Conservation (phyloP, 2,329 filamentous ascomycete species). For the Aspergillus sp. region DNA sequence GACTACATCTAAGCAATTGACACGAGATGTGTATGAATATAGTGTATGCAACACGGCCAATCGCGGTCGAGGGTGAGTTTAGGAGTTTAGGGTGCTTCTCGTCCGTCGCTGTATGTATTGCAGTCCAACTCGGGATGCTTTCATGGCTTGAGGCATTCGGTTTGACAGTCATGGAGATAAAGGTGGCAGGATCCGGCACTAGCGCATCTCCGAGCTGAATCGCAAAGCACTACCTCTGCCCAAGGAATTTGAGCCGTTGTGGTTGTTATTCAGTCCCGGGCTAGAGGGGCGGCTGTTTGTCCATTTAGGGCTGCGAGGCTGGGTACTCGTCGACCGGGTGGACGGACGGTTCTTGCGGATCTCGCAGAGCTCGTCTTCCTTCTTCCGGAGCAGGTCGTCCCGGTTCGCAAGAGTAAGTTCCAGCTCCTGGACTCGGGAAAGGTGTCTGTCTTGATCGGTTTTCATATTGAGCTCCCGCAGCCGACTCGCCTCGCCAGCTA, state of each 20-base stretch:
- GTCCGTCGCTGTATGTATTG: too few relatives aligned
- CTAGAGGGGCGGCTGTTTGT: conserved; percentile 31
- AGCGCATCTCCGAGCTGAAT: conserved; percentile 28
- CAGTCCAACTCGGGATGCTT: too few relatives aligned
- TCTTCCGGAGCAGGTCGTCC: conserved; percentile 31
- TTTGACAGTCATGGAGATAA: too few relatives aligned
- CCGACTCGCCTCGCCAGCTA: conserved; percentile 26
- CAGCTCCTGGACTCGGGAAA: conserved; percentile 30
- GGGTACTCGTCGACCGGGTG: conserved; percentile 34
- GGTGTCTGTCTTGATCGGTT: conserved; percentile 23
- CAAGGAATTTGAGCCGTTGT: conserved; percentile 16
- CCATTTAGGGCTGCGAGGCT: conserved; percentile 35
- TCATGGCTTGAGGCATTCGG: too few relatives aligned
- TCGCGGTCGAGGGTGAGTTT: too few relatives aligned
- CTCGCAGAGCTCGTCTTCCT: conserved; percentile 37
- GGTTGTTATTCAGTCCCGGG: conserved; percentile 26
- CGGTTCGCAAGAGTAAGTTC: conserved; percentile 26
- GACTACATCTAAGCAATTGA: too few relatives aligned
- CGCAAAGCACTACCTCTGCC: conserved; percentile 30
- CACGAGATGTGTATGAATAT: too few relatives aligned
- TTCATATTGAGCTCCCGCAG: conserved; percentile 31
- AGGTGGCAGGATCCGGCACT: too few relatives aligned
- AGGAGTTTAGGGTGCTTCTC: too few relatives aligned
- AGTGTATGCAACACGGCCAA: too few relatives aligned
- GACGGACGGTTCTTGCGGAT: conserved; percentile 36